Evolutionary conservation across 2,329 filamentous ascomycete species (phyloP), one percentile per base, ranked within the genome.

Genomic region (Aspergillus sp.): DNA sequence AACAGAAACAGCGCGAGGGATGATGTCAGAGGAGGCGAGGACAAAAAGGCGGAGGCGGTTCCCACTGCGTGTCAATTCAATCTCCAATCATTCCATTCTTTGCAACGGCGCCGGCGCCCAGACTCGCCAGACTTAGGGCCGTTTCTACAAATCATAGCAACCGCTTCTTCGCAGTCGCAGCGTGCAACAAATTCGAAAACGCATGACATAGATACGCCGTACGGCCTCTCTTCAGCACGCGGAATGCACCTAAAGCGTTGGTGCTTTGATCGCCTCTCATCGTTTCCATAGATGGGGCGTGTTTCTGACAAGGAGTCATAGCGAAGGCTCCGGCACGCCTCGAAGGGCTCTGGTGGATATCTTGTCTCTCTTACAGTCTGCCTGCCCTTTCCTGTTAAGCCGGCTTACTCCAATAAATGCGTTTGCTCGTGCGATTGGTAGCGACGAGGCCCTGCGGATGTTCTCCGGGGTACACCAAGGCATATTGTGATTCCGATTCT

Each of bases 21-120:
- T 64, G 63, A 64, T 63, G 60, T 64, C 63, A 64, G 62, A 51
- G 49, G 59, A 53, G 43, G 48, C 43, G 41, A 56, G 41, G 30
- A 49, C 54, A 31, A 51, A 60, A 56, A 63, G 57, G 56, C 54
- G 63, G 63, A 62, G 57, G 53, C 9, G 53, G 62, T 57, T 57
- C 54, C 60, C 48, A 59, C 48, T 30, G 54, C 23, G 31, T 48
- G 38, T 57, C 54, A 54, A 57, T 57, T 48, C 57, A 63, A 63
- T 63, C 8, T 41, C 54, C 45, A 57, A 57, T 57, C 57, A 57
- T 15, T 30, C 54, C 56, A 52, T 41, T 46, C 45, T 38, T 48
- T 31, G 38, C 53, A 30, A 31, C 51, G n/a, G 61, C 49, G 17
- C 54, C 23, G 54, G 57, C 46, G 50, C 55, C 54, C 25, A 47